Evolutionary conservation across 768 basidiomycete species (phyloP), one percentile per base, ranked within the genome.

Genomic region (Leccinum boreale): DNA sequence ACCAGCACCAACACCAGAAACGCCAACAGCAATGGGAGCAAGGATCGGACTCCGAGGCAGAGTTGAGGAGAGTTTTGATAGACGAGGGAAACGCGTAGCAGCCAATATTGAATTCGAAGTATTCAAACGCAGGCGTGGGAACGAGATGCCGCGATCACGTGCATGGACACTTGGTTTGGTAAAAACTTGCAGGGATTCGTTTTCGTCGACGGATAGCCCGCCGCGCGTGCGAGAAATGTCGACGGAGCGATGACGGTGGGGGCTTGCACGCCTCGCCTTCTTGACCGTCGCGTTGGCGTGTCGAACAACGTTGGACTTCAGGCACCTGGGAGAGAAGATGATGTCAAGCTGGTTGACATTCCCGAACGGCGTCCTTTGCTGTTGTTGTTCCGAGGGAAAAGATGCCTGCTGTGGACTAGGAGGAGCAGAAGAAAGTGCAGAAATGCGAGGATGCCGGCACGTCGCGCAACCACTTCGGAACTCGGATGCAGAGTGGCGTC

Each of bases 391-490:
- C 8, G 50, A 23, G 19, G 46, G 29, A 6, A n/a, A 9, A n/a
- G 39, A 42, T 42, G 39, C n/a, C 28, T 42, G 51, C 14, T 12
- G 52, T 47, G 59, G 61, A 29, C 46, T 66, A 21, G 56, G 44
- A n/a, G 60, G 66, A 17, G 55, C 6, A 15, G 59, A 64, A 42
- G 57, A 36, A 42, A 42, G 39, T n/a, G 46, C 42, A 10, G 62
- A 62, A 19, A 56, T 15, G 29, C 67, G 69, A 48, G 53, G 58
- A 19, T 65, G 67, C 51, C 62, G 65, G 60, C 69, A 71, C 11
- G 69, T 67, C 6, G 59, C 52, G 57, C 69, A 70, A 48, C 69
- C 69, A 58, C 65, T 70, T 5, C 69, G 69, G 62, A 71, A 70
- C 56, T 52, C 63, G 23, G 57, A 55, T 26, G 44, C 39, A 11